Percentiles rank a stretch among this genome's conserved stretches.
phyloP scores from a whole-genome alignment of 306 rosid genomes.

The Cucurbita pepo region DNA sequence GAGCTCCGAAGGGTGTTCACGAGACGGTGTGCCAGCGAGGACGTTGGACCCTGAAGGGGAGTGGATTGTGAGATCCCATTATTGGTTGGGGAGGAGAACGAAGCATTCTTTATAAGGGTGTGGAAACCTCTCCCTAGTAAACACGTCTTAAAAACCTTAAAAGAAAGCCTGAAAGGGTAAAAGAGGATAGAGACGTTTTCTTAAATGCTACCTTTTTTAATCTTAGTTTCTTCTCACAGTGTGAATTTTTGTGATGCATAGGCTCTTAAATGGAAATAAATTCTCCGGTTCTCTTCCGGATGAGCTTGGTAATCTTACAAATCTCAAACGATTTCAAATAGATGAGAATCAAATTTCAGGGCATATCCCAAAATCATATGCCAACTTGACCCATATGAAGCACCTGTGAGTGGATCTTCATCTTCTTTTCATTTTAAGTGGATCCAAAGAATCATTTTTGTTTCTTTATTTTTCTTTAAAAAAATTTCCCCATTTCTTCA shows the following conservation, averaged over 20 bases:
- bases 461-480: not conserved
- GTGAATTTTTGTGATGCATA: slow-evolving; percentile 13
- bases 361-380: slow-evolving; percentile 26
- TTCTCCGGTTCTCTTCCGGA: slow-evolving; percentile 32
- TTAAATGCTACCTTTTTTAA: not conserved
- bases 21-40: too few species aligned
- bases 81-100: too few species aligned
- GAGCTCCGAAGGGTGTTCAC: too few species aligned
- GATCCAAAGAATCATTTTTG: not conserved
- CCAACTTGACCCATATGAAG: slow-evolving; percentile 11
- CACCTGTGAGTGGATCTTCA: slow-evolving; percentile 25
- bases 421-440: not conserved
- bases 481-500: not conserved
- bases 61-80: too few species aligned
- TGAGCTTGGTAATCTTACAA: slow-evolving; percentile 32
- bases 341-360: slow-evolving; percentile 34
- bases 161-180: too few species aligned
- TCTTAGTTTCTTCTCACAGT: not conserved
- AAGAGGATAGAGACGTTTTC: not conserved
- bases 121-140: too few species aligned
- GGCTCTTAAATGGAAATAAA: slow-evolving; percentile 36
- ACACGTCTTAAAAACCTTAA: too few species aligned
- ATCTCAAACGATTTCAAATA: slow-evolving; percentile 26
- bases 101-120: too few species aligned
- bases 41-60: too few species aligned